Evolutionary conservation across 1,284 basidiomycete species (phyloP).

Genomic region (Tranzscheliella williamsii): DNA sequence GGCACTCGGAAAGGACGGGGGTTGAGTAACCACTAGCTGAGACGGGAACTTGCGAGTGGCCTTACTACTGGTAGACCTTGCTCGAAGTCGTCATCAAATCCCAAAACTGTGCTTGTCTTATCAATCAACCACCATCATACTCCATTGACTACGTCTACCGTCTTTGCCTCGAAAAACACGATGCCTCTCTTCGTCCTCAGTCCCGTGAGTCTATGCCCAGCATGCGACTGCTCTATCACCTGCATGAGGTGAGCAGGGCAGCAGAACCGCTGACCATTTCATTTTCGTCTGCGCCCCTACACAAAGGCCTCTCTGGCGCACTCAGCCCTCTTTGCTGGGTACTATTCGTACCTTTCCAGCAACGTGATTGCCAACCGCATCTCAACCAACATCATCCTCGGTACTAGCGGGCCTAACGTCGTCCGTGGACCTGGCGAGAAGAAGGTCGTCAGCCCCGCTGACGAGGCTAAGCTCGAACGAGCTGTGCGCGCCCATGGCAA

Average conservation of each 20-base stretch:
- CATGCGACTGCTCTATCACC: too few relatives aligned
- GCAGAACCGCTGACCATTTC: too few relatives aligned
- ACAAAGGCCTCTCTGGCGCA: slow-evolving; percentile 60
- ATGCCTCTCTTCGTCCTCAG: slow-evolving; percentile 61
- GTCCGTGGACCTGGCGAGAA: slow-evolving; percentile 18
- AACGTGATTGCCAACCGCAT: slow-evolving; percentile 48
- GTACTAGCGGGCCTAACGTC: slow-evolving; percentile 25
- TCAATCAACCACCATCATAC: too few relatives aligned
- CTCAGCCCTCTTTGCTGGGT: slow-evolving; percentile 58
- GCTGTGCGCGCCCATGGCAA: slow-evolving; percentile 56
- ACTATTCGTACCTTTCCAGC: slow-evolving; percentile 53
- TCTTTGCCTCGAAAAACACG: too few relatives aligned
- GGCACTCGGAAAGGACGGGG: too few relatives aligned
- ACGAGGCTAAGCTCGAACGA: slow-evolving; percentile 43
- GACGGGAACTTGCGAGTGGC: too few relatives aligned
- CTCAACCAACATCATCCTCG: slow-evolving; percentile 49
- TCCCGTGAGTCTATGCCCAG: slow-evolving; percentile 38
- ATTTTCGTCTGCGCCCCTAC: not conserved
- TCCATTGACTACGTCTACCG: too few relatives aligned
- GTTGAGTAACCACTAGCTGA: too few relatives aligned
- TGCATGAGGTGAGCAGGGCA: too few relatives aligned
- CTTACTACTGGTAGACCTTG: too few relatives aligned
- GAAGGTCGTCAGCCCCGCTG: slow-evolving; percentile 19
- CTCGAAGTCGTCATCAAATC: too few relatives aligned
- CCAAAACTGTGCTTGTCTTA: too few relatives aligned